phyloP scores from a whole-genome alignment of 139 green algal genomes.

The Eudorina sp. region DNA sequence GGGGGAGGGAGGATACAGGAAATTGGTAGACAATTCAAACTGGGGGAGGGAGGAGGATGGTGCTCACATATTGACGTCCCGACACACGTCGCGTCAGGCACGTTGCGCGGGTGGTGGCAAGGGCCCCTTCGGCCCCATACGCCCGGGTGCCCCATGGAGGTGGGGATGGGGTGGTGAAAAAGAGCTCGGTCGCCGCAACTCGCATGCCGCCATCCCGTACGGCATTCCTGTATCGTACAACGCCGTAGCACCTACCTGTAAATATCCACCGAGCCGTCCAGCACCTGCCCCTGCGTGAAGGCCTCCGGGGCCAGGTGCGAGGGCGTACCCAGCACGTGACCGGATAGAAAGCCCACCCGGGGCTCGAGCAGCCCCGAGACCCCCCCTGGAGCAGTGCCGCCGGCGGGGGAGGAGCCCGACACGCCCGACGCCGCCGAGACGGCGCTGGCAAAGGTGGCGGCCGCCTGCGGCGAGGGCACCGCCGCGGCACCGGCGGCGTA shows the following conservation, averaged over 20 bases:
- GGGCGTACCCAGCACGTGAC: conserved; percentile 43
- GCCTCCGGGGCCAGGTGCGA: conserved; percentile 50
- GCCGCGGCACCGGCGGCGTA: neutral
- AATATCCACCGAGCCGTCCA: conserved; percentile 30
- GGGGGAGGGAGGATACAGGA: no score
- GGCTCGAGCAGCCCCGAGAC: no score
- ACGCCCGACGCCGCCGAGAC: neutral
- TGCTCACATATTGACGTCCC: neutral
- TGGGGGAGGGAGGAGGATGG: neutral
- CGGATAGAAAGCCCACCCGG: conserved; percentile 33
- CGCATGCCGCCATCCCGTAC: no score
- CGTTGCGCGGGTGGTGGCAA: no score
- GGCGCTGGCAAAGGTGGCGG: neutral
- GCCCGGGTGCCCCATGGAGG: no score
- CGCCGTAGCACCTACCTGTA: conserved; percentile 46
- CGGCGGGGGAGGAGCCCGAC: neutral
- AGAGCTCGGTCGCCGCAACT: no score
- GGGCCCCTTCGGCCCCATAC: no score
- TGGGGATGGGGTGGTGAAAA: no score
- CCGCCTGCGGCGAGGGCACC: neutral
- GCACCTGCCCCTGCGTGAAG: conserved; percentile 23
- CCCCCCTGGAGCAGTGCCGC: no score
- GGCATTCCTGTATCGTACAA: no score
- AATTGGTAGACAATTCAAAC: no score
- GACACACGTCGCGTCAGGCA: no score